Evolutionary conservation across 257 asterid genomes (phyloP), one percentile per base, ranked within the genome.

Genomic region (Rehmannia glutinosa): DNA sequence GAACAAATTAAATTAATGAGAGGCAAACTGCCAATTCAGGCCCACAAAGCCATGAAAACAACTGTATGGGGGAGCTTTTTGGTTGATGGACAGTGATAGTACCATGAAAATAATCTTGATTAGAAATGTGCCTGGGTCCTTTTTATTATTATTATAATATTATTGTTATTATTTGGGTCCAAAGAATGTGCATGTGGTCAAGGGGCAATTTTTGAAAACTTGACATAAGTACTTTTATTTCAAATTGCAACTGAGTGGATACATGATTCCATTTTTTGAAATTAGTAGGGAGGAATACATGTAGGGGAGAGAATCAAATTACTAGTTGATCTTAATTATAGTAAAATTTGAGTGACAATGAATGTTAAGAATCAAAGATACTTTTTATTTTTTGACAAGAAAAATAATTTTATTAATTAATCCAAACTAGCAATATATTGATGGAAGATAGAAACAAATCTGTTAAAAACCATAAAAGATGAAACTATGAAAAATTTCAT

Each of bases 11-110:
- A 32, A 42, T 11, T 10, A 20, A 28, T 21, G 53, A 43, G 13
- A 42, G 64, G 33, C 47, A 62, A 6, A 19, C 47, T 30, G 33
- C 46, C 13, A 30, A n/a, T 42, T 17, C 5, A 56, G 73, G 70
- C 72, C 80, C 73, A 75, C 77, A 24, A 43, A 8, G 66, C 46
- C 41, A 70, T 52, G 62, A 51, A 39, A 52, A 66, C 68, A 66
- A 70, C 65, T 75, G 30, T 23, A 39, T 24, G n/a, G n/a, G 32
- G 1, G 35, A 19, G 51, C 39, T 23, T 73, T 57, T 59, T 50
- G 56, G 66, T 52, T 38, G 36, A 70, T 60, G 27, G 51, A 42
- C 33, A 52, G 24, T 52, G 6, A 66, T 6, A 20, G 60, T 50
- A 41, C 73, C 65, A 41, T 61, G 69, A 51, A 70, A n/a, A n/a